Evolutionary conservation across 331 rosid genomes (phyloP), one percentile per base, ranked within the genome.

Genomic region (Quercus phellos): DNA sequence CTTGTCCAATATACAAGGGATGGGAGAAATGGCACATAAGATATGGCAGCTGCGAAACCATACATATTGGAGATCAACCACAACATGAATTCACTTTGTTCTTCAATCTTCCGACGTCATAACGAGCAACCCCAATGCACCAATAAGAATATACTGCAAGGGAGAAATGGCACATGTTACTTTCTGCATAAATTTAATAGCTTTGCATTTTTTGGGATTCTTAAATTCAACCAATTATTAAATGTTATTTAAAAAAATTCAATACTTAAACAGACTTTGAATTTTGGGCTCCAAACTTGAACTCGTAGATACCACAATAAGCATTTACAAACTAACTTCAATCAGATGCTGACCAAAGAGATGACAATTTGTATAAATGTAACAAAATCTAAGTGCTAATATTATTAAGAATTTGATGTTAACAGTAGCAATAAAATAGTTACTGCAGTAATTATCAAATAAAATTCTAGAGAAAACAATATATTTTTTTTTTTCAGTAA

Each of bases 91-190:
- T 51, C 32, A 73, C 81, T 72, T 80, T 74, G 17, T 55, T 72
- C 29, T 71, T 78, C 82, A 94, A 42, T 92, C 97, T 87, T 90
- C 92, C 1, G 90, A 79, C 46, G 96, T 94, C 72, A 90, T 84
- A 78, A 94, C 91, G 32, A 94, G 89, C 89, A 92, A 72, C 71
- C 94, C 98, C 85, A 92, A 78, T 3, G 88, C 94, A 22, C 97
- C 98, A 38, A 91, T 83, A 3, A 91, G 89, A 69, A 92, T 83
- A 82, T 86, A 91, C 98, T 92, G 94, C 88, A 87, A 74, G 12
- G 43, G 72, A 80, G 10, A 85, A 71, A 80, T 70, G 84, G 34
- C 54, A 64, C 59, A n/a, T n/a, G 51, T 67, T 68, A 78, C 9
- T 69, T 61, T 26, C 53, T 58, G 21, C 4, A 34, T 56, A 54